Conservation (phyloP, 1,284 basidiomycete genomes). For the Leccinum pachyderme region DNA sequence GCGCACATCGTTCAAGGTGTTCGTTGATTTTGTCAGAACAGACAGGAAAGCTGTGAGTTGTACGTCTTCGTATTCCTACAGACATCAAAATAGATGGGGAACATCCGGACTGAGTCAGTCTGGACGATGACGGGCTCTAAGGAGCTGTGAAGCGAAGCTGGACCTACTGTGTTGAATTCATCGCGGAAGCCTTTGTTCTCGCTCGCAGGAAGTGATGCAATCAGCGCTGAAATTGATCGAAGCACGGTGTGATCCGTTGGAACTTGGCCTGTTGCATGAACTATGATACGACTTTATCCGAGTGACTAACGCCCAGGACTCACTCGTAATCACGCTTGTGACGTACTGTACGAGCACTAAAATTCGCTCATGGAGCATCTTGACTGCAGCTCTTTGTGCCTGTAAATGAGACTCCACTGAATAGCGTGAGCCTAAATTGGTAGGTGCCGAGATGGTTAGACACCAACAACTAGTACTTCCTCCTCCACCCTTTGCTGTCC, state of each 20-base stretch:
- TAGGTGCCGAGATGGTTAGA: background rate
- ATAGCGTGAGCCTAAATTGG: conserved; percentile 1
- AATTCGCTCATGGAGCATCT: conserved; percentile 94
- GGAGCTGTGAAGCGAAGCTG: background rate
- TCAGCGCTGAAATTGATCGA: conserved; percentile 80
- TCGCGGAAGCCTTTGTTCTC: conserved; percentile 76
- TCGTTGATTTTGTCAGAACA: conserved; percentile 84
- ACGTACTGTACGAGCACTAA: conserved; percentile 82
- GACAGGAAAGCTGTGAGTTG: conserved; percentile 90
- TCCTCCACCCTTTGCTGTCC: conserved; percentile 87
- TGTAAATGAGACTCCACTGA: conserved; percentile 87
- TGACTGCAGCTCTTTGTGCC: conserved; percentile 91
- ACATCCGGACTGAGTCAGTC: background rate
- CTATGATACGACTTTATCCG: conserved; percentile 2
- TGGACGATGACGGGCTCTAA: background rate
- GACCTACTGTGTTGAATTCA: conserved; percentile 80
- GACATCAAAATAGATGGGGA: conserved; percentile 3
- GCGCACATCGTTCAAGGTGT: conserved; percentile 85
- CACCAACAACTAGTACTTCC: conserved; percentile 74
- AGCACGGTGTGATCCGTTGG: conserved; percentile 77
- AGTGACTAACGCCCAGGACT: conserved; percentile 18
- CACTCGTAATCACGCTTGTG: conserved; percentile 69
- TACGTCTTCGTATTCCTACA: conserved; percentile 92
- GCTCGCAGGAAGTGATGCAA: conserved; percentile 84
- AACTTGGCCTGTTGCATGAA: conserved; percentile 50